phyloP scores from a whole-genome alignment of 73 alveolate genomes.

The Strombidium stylifer region DNA sequence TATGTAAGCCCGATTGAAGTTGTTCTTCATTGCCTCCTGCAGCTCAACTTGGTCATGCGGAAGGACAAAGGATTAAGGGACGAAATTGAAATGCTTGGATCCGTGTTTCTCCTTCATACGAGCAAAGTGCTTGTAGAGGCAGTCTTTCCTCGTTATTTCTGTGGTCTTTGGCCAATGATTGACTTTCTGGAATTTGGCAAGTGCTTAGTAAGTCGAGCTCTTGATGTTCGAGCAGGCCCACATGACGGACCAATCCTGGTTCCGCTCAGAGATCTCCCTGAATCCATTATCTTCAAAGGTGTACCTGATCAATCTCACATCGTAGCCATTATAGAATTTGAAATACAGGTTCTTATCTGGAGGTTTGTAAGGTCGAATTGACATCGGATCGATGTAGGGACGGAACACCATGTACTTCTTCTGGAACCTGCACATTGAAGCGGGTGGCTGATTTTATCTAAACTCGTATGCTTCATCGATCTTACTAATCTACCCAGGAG shows the following conservation, averaged over 20 bases:
- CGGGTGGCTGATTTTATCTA: background rate
- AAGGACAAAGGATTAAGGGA: conserved; percentile 75
- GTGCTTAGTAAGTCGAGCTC: conserved; percentile 37
- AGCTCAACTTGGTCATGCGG: conserved; percentile 65
- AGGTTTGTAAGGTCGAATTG: conserved; percentile 39
- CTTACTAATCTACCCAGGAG: no score
- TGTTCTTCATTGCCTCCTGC: conserved; percentile 56
- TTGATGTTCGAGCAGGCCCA: conserved; percentile 57
- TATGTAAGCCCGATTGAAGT: conserved; percentile 50
- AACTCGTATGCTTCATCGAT: background rate
- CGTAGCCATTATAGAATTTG: conserved; percentile 54
- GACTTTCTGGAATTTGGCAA: conserved; percentile 59
- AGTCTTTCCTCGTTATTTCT: conserved; percentile 86
- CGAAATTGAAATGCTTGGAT: conserved; percentile 70
- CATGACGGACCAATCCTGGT: conserved; percentile 56
- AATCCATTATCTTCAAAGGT: conserved; percentile 77
- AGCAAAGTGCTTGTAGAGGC: conserved; percentile 70
- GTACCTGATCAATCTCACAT: conserved; percentile 56
- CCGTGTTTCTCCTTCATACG: conserved; percentile 71
- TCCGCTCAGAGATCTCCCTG: conserved; percentile 48
- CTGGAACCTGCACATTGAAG: background rate
- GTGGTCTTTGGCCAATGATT: conserved; percentile 85
- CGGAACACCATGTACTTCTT: conserved; percentile 47
- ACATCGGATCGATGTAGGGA: conserved; percentile 57
- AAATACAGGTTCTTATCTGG: conserved; percentile 47